phyloP scores from a whole-genome alignment of 306 rosid species.

The Cyamopsis tetragonoloba region DNA sequence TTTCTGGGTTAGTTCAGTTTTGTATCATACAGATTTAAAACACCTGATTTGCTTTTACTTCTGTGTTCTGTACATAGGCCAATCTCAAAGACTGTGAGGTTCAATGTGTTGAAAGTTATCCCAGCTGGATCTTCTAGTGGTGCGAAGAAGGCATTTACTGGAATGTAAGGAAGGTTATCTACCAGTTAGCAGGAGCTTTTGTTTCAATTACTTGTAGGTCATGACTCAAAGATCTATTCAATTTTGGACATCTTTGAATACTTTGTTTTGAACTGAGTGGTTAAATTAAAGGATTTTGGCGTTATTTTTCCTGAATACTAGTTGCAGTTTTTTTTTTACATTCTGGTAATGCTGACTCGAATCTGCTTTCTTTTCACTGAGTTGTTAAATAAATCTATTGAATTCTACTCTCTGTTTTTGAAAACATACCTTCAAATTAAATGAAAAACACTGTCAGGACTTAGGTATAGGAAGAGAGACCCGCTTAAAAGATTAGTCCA shows the following conservation, averaged over 20 bases:
- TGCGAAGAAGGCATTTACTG: conserved; percentile 61
- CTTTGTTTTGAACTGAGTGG: too few species aligned
- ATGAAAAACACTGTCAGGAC: too few species aligned
- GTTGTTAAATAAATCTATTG: too few species aligned
- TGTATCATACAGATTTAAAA: not conserved
- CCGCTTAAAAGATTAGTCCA: too few species aligned
- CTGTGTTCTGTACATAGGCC: conserved; percentile 41
- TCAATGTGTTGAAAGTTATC: conserved; percentile 62
- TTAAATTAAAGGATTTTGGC: too few species aligned
- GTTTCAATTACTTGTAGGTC: not conserved
- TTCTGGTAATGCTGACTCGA: too few species aligned
- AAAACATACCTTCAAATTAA: too few species aligned
- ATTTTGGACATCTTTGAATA: conserved; percentile 13
- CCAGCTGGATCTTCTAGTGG: conserved; percentile 57
- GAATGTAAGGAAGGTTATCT: conserved; percentile 29
- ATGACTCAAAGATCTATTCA: not conserved
- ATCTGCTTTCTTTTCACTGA: too few species aligned
- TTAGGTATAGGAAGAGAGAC: too few species aligned
- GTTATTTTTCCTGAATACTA: too few species aligned
- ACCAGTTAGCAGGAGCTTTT: not conserved
- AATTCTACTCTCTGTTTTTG: too few species aligned
- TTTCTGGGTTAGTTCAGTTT: not conserved
- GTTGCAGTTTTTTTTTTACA: too few species aligned
- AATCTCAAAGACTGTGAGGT: conserved; percentile 59
- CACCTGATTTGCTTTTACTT: not conserved